phyloP scores from a whole-genome alignment of 208 protist species.

The Crithidia fasciculata region DNA sequence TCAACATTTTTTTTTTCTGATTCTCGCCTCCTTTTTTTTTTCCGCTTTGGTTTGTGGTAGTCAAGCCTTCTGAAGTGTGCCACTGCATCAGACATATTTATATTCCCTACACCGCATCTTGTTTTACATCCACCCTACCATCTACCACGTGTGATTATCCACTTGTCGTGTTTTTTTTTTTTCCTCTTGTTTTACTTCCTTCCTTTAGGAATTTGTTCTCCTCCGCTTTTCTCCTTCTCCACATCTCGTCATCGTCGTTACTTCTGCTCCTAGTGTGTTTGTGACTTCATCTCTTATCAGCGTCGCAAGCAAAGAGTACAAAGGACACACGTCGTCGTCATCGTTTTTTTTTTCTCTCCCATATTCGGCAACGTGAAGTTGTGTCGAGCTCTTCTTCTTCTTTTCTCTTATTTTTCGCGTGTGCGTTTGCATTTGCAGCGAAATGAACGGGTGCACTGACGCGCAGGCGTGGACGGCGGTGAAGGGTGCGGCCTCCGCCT shows the following conservation, averaged over 20 bases:
- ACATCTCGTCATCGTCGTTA: too few relatives aligned
- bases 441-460: not conserved
- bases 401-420: constrained; percentile 8
- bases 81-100: too few relatives aligned
- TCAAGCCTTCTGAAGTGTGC: too few relatives aligned
- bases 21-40: not conserved
- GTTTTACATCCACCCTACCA: too few relatives aligned
- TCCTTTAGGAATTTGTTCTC: not conserved
- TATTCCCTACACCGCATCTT: too few relatives aligned
- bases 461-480: not conserved
- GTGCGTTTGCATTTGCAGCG: not conserved
- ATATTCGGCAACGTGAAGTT: not conserved
- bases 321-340: not conserved
- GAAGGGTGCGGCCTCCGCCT: not conserved
- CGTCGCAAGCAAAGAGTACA: not conserved
- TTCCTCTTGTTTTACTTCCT: not conserved
- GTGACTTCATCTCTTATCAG: too few relatives aligned
- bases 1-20: constrained; percentile 10
- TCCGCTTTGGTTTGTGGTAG: too few relatives aligned
- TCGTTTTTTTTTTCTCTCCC: too few relatives aligned
- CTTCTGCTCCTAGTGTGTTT: too few relatives aligned
- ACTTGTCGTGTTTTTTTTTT: not conserved
- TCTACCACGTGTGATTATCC: not conserved
- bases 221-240: not conserved
- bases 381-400: not conserved